Base-by-base conservation (phyloP, 1,284 basidiomycete genomes). In the Leccinum subrobustum region DNA sequence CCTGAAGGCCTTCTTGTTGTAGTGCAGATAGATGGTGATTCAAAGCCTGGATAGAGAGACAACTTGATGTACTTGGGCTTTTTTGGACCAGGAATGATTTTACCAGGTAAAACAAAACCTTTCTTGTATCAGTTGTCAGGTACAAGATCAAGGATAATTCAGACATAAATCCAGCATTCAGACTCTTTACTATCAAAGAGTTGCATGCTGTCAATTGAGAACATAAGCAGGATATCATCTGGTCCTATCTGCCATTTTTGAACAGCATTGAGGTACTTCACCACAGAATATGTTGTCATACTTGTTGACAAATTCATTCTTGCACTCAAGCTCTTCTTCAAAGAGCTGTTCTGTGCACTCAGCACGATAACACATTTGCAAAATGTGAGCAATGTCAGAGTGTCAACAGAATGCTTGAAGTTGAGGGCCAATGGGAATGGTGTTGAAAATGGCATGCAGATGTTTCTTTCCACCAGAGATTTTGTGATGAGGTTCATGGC, bases 401-500 rank as follows among this genome's bases (percentile, higher is more conserved):
- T 60, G 59, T 9, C 68, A 60, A 37, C 62, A 71, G 3, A 75
- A 58, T 0, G 75, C 75, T 53, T 78, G 1, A 71, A 77, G 42
- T 44, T 44, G 42, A 8, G 42, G 42, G 42, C 42, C 42, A 44
- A 44, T 44, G 18, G 18, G 42, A 6, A 79, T 68, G 0, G 74
- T 78, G 23, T 68, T 64, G 58, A 76, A 78, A 12, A 70, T 59
- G 12, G 68, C 65, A 4, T 4, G 4, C 2, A 7, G 65, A 58
- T n/a, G 18, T 9, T 11, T n/a, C 18, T 44, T 44, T 20, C 18
- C n/a, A 20, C 42, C 42, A 20, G 42, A 44, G 18, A 44, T 18
- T 20, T 44, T 44, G 42, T 44, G 11, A 14, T 18, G 42, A 20
- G 42, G 42, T 44, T 65, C 47, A 0, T 39, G 33, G 53, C 75